These are phyloP conservation scores for Cerrena zonata DNA, from an alignment of 1,284 basidiomycete genomes.

Conservation along the genomic window DNA sequence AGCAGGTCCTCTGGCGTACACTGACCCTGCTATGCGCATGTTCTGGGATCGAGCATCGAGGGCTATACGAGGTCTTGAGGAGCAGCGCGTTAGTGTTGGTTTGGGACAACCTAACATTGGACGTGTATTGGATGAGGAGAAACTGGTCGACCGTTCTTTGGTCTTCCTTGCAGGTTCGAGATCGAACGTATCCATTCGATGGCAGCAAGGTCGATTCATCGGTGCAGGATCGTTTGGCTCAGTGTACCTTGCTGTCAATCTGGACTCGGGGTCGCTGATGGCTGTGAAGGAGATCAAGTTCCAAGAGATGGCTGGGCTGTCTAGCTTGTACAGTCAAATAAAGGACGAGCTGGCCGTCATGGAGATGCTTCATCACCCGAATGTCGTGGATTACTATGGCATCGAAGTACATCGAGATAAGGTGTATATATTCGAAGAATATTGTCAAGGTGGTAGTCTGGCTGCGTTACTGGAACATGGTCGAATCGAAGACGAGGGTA, in stretches of 20 bases:
- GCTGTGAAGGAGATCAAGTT: constrained; percentile 99
- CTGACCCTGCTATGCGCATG: constrained; percentile 60
- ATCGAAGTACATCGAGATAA: constrained; percentile 99
- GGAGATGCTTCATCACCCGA: constrained; percentile 97
- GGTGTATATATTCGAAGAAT: constrained; percentile 99
- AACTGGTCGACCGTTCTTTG: constrained; percentile 84
- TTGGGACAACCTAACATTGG: constrained; percentile 74
- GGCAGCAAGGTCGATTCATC: constrained; percentile 98
- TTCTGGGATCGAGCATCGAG: constrained; percentile 68
- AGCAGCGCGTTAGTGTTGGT: constrained; percentile 54
- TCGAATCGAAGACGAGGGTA: constrained; percentile 92
- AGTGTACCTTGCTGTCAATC: constrained; percentile 96
- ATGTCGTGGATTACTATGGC: constrained; percentile 98
- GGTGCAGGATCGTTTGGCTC: constrained; percentile 95
- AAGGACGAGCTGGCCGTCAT: constrained; percentile 96
- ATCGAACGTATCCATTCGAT: constrained; percentile 92
- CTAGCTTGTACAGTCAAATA: constrained; percentile 87
- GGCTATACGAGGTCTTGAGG: constrained; percentile 41
- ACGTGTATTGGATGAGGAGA: constrained; percentile 86
- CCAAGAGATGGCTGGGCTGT: constrained; percentile 82
- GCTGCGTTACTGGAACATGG: constrained; percentile 89
- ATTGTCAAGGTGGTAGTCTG: constrained; percentile 93
- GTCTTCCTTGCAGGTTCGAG: constrained; percentile 88
- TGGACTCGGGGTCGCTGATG: constrained; percentile 95
- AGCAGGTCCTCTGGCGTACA: constrained; percentile 36